phyloP scores from a whole-genome alignment of 148 eudicot genomes.

The Rhododendron kiyosumense region DNA sequence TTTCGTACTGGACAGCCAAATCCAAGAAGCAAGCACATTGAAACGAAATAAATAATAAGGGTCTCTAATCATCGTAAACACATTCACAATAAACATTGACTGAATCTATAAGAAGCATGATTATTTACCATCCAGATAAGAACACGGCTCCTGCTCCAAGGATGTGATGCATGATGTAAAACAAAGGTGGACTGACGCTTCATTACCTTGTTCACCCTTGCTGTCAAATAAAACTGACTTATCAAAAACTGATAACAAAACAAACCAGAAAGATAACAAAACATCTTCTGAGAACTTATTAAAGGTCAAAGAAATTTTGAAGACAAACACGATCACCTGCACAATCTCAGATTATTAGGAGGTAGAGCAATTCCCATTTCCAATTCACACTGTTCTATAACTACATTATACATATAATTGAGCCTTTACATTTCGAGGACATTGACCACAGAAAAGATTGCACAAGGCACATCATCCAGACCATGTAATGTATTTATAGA shows the following conservation, averaged over 20 bases:
- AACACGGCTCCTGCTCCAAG: conserved; percentile 86
- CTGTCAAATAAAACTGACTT: conserved; percentile 21
- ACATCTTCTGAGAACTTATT: background rate
- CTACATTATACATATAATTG: background rate
- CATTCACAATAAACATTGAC: background rate
- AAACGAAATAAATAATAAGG: background rate
- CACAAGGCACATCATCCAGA: background rate
- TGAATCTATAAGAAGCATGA: background rate
- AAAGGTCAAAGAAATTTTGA: background rate
- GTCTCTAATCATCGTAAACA: background rate
- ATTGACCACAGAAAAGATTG: background rate
- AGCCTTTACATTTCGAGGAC: background rate
- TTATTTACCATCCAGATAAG: conserved; percentile 88
- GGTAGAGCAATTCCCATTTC: background rate
- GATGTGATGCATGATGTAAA: conserved; percentile 91
- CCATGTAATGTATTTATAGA: background rate
- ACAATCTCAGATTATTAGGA: background rate
- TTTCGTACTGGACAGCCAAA: background rate
- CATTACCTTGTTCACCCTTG: conserved; percentile 74
- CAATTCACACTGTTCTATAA: background rate
- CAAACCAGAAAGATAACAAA: background rate
- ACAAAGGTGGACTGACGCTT: conserved; percentile 91
- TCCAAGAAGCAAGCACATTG: background rate
- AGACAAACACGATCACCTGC: background rate
- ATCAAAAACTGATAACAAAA: conserved; percentile 1